Evolutionary conservation across 192 early-diverging fungal genomes (phyloP), one percentile per base, ranked within the genome.

Genomic region (Backusella luteola): DNA sequence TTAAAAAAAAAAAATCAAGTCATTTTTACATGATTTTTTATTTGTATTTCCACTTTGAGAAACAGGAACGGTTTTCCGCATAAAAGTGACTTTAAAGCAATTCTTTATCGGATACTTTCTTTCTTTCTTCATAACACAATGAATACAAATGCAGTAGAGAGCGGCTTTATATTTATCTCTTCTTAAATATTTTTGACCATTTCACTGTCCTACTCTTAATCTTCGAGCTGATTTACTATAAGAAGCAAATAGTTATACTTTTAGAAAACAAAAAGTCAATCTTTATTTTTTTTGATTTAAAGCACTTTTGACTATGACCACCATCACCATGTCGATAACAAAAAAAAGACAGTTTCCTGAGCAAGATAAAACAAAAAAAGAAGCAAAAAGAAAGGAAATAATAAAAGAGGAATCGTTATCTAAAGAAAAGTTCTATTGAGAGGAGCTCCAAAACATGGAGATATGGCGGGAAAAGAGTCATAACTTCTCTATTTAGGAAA

Each of bases 151-250:
- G 46, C 19, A 49, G 46, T 49, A 49, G 46, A 49, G 17, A 49
- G 42, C 42, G 14, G 42, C n/a, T 17, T 17, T 44, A 44, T 49
- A n/a, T 49, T 49, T 39, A 8, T 11, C 32, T 39, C 11, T 39
- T 39, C 38, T 39, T 39, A 8, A 39, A 12, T 39, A 39, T 39
- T 39, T 39, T 11, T 11, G 11, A 39, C 38, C 9, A 39, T 53
- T 63, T 63, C 23, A 63, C 56, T 63, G 56, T 63, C 56, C 56
- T 63, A 63, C 56, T 63, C 56, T 63, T 29, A 11, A 63, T 63
- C n/a, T 63, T 63, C 56, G 56, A 63, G 56, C 56, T 63, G 56
- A 63, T 63, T 63, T 63, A 63, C 56, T 63, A 63, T 29, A 63
- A 63, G 56, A 63, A 63, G 56, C 56, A 63, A 63, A 63, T 14